A percentile compares a stretch with the other conserved stretches of the same genome.
These are phyloP conservation scores for Pseudogymnoascus sp. DNA, from an alignment of 2,329 filamentous ascomycete species.

Conservation along the genomic window DNA sequence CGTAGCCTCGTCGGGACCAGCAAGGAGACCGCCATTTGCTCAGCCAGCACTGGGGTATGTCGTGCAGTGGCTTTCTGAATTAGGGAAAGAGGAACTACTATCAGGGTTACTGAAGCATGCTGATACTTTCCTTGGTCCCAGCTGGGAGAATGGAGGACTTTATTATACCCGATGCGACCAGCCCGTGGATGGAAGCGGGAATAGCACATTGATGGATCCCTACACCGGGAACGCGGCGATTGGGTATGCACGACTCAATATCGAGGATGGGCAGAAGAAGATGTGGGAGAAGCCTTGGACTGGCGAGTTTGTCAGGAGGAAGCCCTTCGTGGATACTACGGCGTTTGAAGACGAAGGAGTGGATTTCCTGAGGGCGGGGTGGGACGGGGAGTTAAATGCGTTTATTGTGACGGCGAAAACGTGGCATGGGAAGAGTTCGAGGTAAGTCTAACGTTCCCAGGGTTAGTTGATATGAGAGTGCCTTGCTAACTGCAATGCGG, in stretches of 20 bases:
- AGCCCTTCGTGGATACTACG: conserved; percentile 12
- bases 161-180: conserved; percentile 29
- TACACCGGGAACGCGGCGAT: conserved; percentile 32
- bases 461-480: not conserved
- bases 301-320: not conserved
- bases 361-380: conserved; percentile 6
- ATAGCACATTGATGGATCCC: conserved; percentile 29
- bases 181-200: conserved; percentile 19
- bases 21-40: not conserved
- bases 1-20: not conserved
- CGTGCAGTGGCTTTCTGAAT: conserved; percentile 30
- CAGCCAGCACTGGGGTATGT: conserved; percentile 26
- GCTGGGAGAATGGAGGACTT: conserved; percentile 31
- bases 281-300: conserved; percentile 32
- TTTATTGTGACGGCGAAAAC: conserved; percentile 9
- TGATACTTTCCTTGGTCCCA: conserved; percentile 24
- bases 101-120: conserved; percentile 25
- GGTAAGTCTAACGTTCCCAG: not conserved
- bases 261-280: conserved; percentile 30
- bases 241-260: conserved; percentile 32
- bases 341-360: not conserved
- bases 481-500: not conserved
- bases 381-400: not conserved
- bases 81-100: conserved; percentile 20
- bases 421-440: conserved; percentile 4